A percentile compares a stretch with the other conserved stretches of the same genome.
Conservation (phyloP, 352 stramenopile species). For the Thalassiosira gravida region DNA sequence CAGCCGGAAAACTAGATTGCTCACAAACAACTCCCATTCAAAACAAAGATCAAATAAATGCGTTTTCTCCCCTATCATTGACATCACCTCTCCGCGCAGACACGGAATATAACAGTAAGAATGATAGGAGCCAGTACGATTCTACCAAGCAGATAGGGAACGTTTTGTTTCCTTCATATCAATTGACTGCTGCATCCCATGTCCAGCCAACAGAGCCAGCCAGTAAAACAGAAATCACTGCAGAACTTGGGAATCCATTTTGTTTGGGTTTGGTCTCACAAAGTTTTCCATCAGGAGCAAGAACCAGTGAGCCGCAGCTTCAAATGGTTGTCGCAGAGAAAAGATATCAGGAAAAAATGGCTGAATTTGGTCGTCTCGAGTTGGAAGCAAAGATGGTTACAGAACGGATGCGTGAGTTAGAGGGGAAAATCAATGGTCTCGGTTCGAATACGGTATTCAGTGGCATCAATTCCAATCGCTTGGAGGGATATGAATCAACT, state of each 20-base stretch:
- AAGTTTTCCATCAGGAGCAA: conserved; percentile 10
- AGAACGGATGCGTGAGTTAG: conserved; percentile 43
- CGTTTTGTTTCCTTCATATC: conserved; percentile 11
- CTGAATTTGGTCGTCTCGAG: conserved; percentile 38
- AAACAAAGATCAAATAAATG: conserved; percentile 19
- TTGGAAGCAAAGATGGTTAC: conserved; percentile 40
- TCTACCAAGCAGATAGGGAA: not conserved
- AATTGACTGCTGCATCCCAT: conserved; percentile 1
- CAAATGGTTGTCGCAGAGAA: conserved; percentile 36
- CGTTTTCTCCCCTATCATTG: conserved; percentile 39
- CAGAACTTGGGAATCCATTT: conserved; percentile 10
- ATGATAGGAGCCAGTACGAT: not conserved
- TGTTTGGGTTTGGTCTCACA: conserved; percentile 6
- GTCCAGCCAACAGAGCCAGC: not conserved
- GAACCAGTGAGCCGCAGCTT: conserved; percentile 12
- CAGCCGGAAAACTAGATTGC: not conserved
- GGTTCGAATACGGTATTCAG: conserved; percentile 13
- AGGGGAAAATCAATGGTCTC: conserved; percentile 36
- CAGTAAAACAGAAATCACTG: not conserved
- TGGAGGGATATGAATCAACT: conserved; percentile 21
- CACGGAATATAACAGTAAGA: too few relatives aligned
- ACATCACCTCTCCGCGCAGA: conserved; percentile 35
- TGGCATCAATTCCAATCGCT: conserved; percentile 6
- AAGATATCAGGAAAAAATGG: conserved; percentile 45
- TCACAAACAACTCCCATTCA: conserved; percentile 15